Conservation (phyloP, 1,284 basidiomycete species). For the Boletus smithii region DNA sequence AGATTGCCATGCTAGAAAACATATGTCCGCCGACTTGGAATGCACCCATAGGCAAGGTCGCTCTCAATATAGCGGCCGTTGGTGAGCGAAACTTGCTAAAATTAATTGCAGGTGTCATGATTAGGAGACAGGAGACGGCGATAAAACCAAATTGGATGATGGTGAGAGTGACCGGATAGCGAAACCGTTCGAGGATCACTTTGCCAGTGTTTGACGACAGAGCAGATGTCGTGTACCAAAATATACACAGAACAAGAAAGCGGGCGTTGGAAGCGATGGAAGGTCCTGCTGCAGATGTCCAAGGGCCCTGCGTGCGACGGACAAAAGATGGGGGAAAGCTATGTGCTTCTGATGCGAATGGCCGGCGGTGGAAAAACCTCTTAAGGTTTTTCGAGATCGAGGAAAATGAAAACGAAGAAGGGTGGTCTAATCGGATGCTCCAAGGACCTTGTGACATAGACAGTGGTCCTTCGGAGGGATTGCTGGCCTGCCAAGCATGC, state of each 20-base stretch:
- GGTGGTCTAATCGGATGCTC: conserved; percentile 3
- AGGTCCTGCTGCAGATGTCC: conserved; percentile 13
- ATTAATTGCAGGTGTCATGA: conserved; percentile 70
- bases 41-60: conserved; percentile 87
- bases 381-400: conserved; percentile 18
- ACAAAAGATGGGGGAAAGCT: conserved; percentile 24
- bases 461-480: conserved; percentile 12
- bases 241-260: conserved; percentile 65
- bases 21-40: conserved; percentile 98
- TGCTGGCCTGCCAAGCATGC: conserved; percentile 28
- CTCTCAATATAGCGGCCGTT: conserved; percentile 68
- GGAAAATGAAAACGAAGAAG: conserved; percentile 8
- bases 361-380: conserved; percentile 19
- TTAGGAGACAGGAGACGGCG: conserved; percentile 78
- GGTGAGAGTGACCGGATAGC: conserved; percentile 90
- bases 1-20: conserved; percentile 95
- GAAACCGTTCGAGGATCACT: conserved; percentile 81
- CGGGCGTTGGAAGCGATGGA: conserved; percentile 32
- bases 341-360: conserved; percentile 10
- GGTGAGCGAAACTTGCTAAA: conserved; percentile 69
- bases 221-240: conserved; percentile 86
- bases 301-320: conserved; percentile 24
- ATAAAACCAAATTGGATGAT: conserved; percentile 97
- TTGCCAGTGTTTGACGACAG: conserved; percentile 89
- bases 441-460: conserved; percentile 10